phyloP scores from a whole-genome alignment of 148 eudicot species.

The Polygonum aviculare region DNA sequence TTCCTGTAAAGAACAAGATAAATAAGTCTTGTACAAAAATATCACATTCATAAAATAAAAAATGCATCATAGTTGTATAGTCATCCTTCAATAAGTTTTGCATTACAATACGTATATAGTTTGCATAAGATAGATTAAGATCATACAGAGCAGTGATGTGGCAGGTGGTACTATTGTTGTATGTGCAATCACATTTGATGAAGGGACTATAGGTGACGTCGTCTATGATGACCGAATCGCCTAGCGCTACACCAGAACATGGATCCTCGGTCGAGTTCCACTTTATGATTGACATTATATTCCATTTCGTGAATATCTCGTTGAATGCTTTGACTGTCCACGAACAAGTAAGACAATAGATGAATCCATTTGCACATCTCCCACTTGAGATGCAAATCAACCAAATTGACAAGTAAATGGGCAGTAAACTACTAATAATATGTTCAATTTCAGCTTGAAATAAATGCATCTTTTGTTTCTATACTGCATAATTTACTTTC shows the following conservation, averaged over 20 bases:
- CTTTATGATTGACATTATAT: neutral
- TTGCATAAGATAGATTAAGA: neutral
- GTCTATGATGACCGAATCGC: conserved; percentile 27
- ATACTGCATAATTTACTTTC: neutral
- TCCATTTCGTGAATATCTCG: neutral
- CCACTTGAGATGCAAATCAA: neutral
- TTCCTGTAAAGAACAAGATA: conserved; percentile 11
- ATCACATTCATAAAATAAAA: too few species aligned
- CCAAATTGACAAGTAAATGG: neutral
- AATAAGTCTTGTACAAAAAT: neutral
- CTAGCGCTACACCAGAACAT: conserved; percentile 47
- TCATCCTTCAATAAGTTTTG: too few species aligned
- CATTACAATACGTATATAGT: too few species aligned
- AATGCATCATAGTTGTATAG: too few species aligned
- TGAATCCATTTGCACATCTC: neutral
- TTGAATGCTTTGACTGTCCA: conserved; percentile 5
- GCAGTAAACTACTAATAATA: neutral
- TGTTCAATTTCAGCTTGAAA: neutral
- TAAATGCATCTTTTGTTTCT: neutral
- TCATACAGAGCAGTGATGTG: conserved; percentile 49
- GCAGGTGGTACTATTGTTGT: too few species aligned
- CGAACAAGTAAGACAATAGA: neutral
- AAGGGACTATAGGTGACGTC: conserved; percentile 33
- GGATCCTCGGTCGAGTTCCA: conserved; percentile 27
- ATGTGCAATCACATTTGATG: conserved; percentile 72